Conservation (phyloP, 768 basidiomycete genomes). For the Boletus sp. region DNA sequence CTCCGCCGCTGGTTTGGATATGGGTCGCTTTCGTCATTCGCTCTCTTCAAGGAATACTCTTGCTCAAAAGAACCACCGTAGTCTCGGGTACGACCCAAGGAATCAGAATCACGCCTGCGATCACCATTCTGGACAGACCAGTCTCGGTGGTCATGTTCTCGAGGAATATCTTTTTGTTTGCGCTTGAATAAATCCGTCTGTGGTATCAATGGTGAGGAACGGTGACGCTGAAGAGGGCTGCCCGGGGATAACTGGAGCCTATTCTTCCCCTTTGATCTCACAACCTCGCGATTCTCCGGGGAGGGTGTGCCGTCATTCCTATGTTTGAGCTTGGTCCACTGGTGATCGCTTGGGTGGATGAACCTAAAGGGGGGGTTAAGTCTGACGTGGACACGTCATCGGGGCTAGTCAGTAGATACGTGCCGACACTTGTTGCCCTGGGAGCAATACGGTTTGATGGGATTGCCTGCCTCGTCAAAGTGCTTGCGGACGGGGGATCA, state of each 20-base stretch:
- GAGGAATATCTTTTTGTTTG: conserved; percentile 22
- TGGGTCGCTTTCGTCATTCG: conserved; percentile 20
- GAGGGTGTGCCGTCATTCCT: conserved; percentile 15
- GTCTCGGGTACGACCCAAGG: conserved; percentile 21
- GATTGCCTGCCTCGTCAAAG: conserved; percentile 43
- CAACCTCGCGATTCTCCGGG: conserved; percentile 20
- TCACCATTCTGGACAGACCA: conserved; percentile 18
- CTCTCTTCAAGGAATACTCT: conserved; percentile 23
- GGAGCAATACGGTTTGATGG: conserved; percentile 42
- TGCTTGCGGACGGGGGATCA: conserved; percentile 36
- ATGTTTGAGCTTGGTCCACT: conserved; percentile 34
- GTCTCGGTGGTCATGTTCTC: conserved; percentile 23
- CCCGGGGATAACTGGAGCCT: conserved; percentile 16
- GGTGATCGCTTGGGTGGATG: conserved; percentile 47
- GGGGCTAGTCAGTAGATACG: conserved; percentile 17
- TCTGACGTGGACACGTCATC: conserved; percentile 3
- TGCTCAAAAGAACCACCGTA: conserved; percentile 14
- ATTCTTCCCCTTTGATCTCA: conserved; percentile 24
- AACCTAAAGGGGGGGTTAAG: conserved; percentile 34
- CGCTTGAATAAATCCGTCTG: conserved; percentile 44
- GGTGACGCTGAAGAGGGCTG: conserved; percentile 17
- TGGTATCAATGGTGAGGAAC: conserved; percentile 38
- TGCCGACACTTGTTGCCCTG: conserved; percentile 52
- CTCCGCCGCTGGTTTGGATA: conserved; percentile 30
- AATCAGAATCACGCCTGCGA: conserved; percentile 24